Evolutionary conservation across 345 rosid species (phyloP).

Genomic region (Eucalyptus regnans): DNA sequence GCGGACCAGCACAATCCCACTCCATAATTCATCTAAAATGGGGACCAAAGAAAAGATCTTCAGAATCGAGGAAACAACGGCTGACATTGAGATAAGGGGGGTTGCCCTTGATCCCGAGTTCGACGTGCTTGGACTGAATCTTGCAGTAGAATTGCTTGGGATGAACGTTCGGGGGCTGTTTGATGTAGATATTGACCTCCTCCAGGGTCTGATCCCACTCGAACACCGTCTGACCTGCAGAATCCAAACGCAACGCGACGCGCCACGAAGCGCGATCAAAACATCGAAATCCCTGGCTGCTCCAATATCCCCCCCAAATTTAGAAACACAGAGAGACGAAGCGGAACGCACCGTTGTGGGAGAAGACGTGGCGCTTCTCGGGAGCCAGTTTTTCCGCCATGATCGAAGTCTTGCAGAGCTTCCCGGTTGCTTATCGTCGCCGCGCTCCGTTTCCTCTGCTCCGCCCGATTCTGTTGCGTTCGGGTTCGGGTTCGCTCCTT

Average conservation of each 20-base stretch:
- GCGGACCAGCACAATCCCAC: background rate
- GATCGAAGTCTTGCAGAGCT: background rate
- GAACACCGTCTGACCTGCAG: constrained; percentile 60
- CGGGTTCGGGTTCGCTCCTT: background rate
- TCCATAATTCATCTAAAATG: background rate
- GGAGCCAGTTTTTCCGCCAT: constrained; percentile 66
- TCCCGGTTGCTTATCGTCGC: background rate
- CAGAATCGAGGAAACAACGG: background rate
- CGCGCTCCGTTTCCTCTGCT: background rate
- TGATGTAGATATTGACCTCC: constrained; percentile 74
- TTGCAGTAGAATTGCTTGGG: constrained; percentile 76
- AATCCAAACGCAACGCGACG: background rate
- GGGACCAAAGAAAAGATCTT: background rate
- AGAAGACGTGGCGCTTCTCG: constrained; percentile 44
- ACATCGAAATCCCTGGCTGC: background rate
- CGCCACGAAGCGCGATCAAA: background rate
- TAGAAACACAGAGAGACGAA: background rate
- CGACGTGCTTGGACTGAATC: constrained; percentile 74
- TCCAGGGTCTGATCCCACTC: constrained; percentile 97
- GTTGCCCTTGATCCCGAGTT: constrained; percentile 92
- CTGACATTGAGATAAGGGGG: constrained; percentile 87
- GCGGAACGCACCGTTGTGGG: constrained; percentile 22
- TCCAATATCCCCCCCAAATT: background rate
- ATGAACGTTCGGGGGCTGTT: constrained; percentile 52
- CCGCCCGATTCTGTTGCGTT: background rate